Conservation (phyloP, 1,139 yeast genomes). For the Saccharomycopsis phalli region DNA sequence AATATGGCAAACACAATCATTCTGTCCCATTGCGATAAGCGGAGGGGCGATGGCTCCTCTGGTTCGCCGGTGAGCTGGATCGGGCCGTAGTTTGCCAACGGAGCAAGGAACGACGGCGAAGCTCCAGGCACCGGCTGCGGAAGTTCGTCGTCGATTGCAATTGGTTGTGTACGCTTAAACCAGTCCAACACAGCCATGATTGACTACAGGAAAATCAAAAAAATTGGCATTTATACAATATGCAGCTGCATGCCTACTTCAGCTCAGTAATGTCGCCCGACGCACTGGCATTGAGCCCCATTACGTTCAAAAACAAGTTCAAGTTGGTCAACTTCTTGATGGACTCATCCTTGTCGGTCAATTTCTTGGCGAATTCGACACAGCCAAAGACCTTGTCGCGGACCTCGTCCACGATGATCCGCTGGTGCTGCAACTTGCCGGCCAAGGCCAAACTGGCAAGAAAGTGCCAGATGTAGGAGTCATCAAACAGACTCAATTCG, state of each 20-base stretch:
- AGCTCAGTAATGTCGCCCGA: slow-evolving; percentile 34
- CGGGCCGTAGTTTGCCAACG: slow-evolving; percentile 9
- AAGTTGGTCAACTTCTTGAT: slow-evolving; percentile 68
- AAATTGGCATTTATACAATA: not conserved
- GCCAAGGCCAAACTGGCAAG: slow-evolving; percentile 90
- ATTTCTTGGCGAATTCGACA: slow-evolving; percentile 71
- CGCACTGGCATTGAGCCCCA: slow-evolving; percentile 87
- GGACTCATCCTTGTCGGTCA: slow-evolving; percentile 42
- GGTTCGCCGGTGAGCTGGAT: slow-evolving; percentile 2
- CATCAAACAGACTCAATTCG: slow-evolving; percentile 40
- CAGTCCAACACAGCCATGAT: slow-evolving; percentile 8
- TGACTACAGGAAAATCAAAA: not conserved
- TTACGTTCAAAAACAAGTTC: slow-evolving; percentile 88
- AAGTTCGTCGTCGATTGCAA: slow-evolving; percentile 5
- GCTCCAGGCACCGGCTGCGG: slow-evolving; percentile 11
- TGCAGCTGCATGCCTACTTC: slow-evolving; percentile 21
- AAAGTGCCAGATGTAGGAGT: slow-evolving; percentile 93
- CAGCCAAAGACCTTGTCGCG: slow-evolving; percentile 90
- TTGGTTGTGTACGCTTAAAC: slow-evolving; percentile 8
- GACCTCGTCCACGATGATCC: slow-evolving; percentile 90
- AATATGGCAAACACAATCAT: slow-evolving; percentile 48
- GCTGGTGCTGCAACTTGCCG: slow-evolving; percentile 87
- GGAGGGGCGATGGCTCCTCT: slow-evolving; percentile 28
- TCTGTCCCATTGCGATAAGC: slow-evolving; percentile 50
- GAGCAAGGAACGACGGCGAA: not conserved